Base-by-base conservation (phyloP, 257 asterid genomes). In the Rehmannia glutinosa region DNA sequence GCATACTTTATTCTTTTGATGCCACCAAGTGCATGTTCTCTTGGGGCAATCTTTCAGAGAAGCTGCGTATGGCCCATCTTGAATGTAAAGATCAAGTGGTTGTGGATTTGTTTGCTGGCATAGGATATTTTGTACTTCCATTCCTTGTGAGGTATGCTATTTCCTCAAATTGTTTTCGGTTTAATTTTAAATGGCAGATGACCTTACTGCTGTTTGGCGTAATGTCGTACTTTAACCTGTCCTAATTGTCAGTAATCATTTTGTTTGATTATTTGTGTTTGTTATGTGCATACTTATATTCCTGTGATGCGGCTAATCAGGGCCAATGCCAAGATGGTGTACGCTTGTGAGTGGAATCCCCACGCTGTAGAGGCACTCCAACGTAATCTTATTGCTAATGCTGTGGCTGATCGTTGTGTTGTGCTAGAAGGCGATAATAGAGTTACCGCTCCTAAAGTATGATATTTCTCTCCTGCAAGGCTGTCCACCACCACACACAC, bases 311-410 rank as follows among this genome's bases (percentile, higher is more conserved):
- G 70, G 52, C 63, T 68, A 39, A 49, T 58, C 82, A 94, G 97
- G 87, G 91, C 96, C 53, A 73, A 77, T 23, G 97, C 96, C 21
- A 87, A 88, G 79, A 62, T 81, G 78, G 93, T 94, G 50, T 94
- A 94, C 76, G 97, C 99, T 21, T 94, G 99, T 76, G 96, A 94
- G 78, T 91, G 99, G 99, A 88, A 94, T 71, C 95, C 93, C 62
- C 84, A 82, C 65, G 97, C 99, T 24, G 69, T 91, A 53, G 90
- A 87, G 82, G 97, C 97, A 70, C 96, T 94, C 52, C 87, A 52
- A 20, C 93, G 74, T 43, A 94, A 94, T 75, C 85, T 91, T 62
- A 56, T 46, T 60, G 84, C 82, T 69, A 94, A 94, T 78, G 66
- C 75, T 53, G 99, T 94, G 74, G 89, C 87, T 73, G 97, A 84